Base-by-base conservation (phyloP, 352 stramenopile genomes). In the Pythium guiyangense region DNA sequence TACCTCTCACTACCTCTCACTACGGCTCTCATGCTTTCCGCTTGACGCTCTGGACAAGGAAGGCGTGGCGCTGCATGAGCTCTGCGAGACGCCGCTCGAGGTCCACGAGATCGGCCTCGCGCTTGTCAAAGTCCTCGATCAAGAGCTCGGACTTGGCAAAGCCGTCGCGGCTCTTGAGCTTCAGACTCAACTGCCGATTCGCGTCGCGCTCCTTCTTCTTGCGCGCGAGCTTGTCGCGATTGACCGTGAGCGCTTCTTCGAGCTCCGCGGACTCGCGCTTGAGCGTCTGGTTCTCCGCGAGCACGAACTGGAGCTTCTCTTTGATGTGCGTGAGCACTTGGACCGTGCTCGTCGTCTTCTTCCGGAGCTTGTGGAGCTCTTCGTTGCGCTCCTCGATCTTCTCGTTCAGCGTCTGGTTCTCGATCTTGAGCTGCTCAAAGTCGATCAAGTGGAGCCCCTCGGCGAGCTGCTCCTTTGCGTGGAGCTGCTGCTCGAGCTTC, bases 341-440 rank as follows among this genome's bases (percentile, higher is more conserved):
- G 45, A 98, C 94, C 6, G 91, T 98, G 52, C 77, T 96, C 27
- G 94, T 98, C 14, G 94, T 98, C 63, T 98, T 98, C 61, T 96
- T 96, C 40, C 90, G 75, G 39, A 98, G 67, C 66, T 98, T 98
- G 64, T 92, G 74, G 18, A 98, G 79, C 59, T 98, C 94, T 54
- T 98, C 94, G 67, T 98, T 98, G 51, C 94, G 82, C 63, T 98
- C 94, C 66, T 98, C 94, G 64, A 98, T 98, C 69, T 97, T 97
- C 67, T 98, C 94, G 71, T 96, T 97, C 35, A 98, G 66, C 49
- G 94, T 97, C 73, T 97, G 88, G 59, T 98, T 98, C 71, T 98
- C 93, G 66, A 98, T 98, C 69, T 98, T 98, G 45, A 98, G 85
- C 68, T 98, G 94, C 75, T 98, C 94, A 66, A 98, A 98, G 70